Percentiles rank a stretch among this genome's conserved stretches.
phyloP scores from a whole-genome alignment of 805 yeast species.

The Lipomyces anomalus region DNA sequence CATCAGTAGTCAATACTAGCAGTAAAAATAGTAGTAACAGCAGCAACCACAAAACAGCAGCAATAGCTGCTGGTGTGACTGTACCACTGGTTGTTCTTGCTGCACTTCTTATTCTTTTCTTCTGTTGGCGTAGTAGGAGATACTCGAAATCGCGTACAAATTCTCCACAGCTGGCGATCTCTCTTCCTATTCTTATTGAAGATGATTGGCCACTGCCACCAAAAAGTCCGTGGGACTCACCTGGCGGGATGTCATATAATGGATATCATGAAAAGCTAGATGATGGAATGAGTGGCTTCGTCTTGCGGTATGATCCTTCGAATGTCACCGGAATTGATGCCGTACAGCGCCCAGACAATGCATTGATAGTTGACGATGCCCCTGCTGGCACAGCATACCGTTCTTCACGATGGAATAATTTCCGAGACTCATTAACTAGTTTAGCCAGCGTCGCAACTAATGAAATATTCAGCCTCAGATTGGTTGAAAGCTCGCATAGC shows the following conservation, averaged over 20 bases:
- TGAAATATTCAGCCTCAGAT: slow-evolving; percentile 25
- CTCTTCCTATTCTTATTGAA: slow-evolving; percentile 21
- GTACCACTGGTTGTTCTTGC: slow-evolving; percentile 57
- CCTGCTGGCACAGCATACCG: not conserved
- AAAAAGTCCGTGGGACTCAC: slow-evolving; percentile 4
- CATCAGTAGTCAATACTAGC: slow-evolving; percentile 29
- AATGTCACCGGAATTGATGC: not conserved
- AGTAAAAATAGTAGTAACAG: slow-evolving; percentile 28
- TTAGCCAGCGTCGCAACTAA: slow-evolving; percentile 28
- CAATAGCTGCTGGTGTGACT: slow-evolving; percentile 86
- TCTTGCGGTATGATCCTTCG: not conserved
- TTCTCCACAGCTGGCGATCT: slow-evolving; percentile 13
- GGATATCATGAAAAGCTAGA: not conserved
- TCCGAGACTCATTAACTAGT: slow-evolving; percentile 26
- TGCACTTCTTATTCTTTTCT: slow-evolving; percentile 45
- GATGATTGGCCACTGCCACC: slow-evolving; percentile 24
- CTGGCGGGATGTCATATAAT: not conserved
- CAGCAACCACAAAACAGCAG: slow-evolving; percentile 45
- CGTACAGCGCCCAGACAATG: not conserved
- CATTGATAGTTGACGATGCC: not conserved
- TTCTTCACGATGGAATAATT: not conserved
- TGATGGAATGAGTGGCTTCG: not conserved
- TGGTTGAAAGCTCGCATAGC: slow-evolving; percentile 22
- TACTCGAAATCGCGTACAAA: slow-evolving; percentile 7
- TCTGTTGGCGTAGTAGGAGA: slow-evolving; percentile 40